Evolutionary conservation across 768 basidiomycete genomes (phyloP), one percentile per base, ranked within the genome.

Genomic region (Tricholoma furcatifolium): DNA sequence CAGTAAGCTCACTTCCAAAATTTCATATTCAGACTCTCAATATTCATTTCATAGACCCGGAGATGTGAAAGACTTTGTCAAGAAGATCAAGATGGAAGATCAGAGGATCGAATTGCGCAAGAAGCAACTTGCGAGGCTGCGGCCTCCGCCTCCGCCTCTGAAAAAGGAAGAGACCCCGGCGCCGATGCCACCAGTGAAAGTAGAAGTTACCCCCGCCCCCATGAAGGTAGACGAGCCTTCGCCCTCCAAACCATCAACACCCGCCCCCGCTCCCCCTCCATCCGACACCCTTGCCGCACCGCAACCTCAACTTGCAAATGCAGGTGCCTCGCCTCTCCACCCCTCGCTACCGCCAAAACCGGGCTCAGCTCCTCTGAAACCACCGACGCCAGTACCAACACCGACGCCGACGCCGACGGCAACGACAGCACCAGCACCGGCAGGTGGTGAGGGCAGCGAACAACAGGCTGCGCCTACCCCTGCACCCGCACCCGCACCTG

Each of bases 331-430:
- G 3, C 73, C 78, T 0, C 70, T 87, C 42, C 87, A 87, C 58
- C 87, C 85, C 1, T 87, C 87, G 1, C 70, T 90, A 23, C 88
- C 88, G 9, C 80, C 87, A 6, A 88, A 87, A 62, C 88, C 88
- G 40, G 81, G 79, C 17, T 68, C 76, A 21, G 60, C 67, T 39
- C 60, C 72, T 18, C 34, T 54, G 3, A 64, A 72, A 46, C 51
- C 64, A 6, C 49, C 61, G 43, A 35, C n/a, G n/a, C n/a, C n/a
- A n/a, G n/a, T n/a, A n/a, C n/a, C n/a, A n/a, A n/a, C n/a, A n/a
- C n/a, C n/a, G n/a, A n/a, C n/a, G n/a, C n/a, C n/a, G n/a, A n/a
- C n/a, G n/a, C n/a, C n/a, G n/a, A n/a, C n/a, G n/a, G n/a, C n/a
- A n/a, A n/a, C n/a, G n/a, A n/a, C n/a, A n/a, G n/a, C n/a, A n/a